Conservation (phyloP, 768 basidiomycete genomes). For the Rhodotorula taiwanensis region DNA sequence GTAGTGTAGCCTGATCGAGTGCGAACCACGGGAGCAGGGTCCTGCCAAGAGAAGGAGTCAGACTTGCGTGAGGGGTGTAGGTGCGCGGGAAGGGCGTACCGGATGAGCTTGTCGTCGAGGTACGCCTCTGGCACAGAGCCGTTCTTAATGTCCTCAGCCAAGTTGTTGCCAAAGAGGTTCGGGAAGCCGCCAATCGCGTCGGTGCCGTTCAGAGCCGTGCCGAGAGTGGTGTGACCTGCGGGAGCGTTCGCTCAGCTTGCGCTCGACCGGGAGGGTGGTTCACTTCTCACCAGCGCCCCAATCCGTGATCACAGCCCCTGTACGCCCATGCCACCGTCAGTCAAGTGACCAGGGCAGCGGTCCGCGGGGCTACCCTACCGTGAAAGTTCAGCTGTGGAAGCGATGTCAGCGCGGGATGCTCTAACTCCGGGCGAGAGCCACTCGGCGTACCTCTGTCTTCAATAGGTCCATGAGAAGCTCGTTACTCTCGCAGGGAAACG, state of each 20-base stretch:
- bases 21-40: too few relatives aligned
- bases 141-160: conserved; percentile 5
- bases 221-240: neutral
- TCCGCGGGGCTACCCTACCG: too few relatives aligned
- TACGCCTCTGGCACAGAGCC: conserved; percentile 4
- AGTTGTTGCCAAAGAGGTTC: conserved; percentile 5
- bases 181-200: neutral
- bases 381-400: neutral
- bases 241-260: too few relatives aligned
- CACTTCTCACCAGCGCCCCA: too few relatives aligned
- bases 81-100: too few relatives aligned
- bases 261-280: too few relatives aligned
- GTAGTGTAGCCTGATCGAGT: conserved; percentile 1
- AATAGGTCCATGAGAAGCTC: conserved; percentile 64
- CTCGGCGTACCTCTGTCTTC: conserved; percentile 52
- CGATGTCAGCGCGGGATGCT: too few relatives aligned
- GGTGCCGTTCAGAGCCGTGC: conserved; percentile 2
- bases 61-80: too few relatives aligned
- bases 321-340: too few relatives aligned
- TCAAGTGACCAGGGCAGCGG: too few relatives aligned
- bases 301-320: too few relatives aligned
- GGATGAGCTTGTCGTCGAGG: conserved; percentile 27
- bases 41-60: too few relatives aligned
- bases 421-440: neutral
- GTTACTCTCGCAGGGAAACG: conserved; percentile 62